These are phyloP conservation scores for Thielaviopsis ethacetica DNA, from an alignment of 2,329 filamentous ascomycete species.

Conservation along the genomic window DNA sequence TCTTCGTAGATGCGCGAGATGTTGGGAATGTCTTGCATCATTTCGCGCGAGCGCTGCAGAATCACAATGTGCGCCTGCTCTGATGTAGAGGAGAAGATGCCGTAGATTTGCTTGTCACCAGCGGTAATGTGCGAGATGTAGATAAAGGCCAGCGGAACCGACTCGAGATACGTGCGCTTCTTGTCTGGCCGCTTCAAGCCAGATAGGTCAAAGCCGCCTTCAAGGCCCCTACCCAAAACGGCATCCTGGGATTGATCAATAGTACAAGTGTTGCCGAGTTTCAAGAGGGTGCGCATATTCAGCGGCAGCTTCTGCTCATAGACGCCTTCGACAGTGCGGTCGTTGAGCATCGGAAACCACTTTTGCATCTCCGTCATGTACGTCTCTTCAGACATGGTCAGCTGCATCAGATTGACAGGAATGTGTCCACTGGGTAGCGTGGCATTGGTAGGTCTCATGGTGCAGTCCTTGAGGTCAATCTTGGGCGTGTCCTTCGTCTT, in stretches of 20 bases:
- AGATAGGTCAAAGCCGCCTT: slow-evolving; percentile 80
- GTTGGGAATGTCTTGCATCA: slow-evolving; percentile 70
- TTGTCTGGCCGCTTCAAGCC: slow-evolving; percentile 55
- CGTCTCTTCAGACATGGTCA: slow-evolving; percentile 74
- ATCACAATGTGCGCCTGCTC: slow-evolving; percentile 74
- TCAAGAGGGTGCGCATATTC: slow-evolving; percentile 70
- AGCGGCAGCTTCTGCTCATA: slow-evolving; percentile 90
- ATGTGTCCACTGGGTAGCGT: slow-evolving; percentile 89
- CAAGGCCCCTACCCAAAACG: slow-evolving; percentile 79
- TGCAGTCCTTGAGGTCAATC: slow-evolving; percentile 61
- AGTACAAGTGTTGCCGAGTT: slow-evolving; percentile 79
- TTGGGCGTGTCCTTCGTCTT: slow-evolving; percentile 77
- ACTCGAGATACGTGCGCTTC: slow-evolving; percentile 53
- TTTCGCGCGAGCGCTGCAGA: slow-evolving; percentile 67
- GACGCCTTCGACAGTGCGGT: slow-evolving; percentile 60
- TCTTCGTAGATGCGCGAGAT: slow-evolving; percentile 78
- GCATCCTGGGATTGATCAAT: slow-evolving; percentile 85
- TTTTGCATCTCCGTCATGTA: slow-evolving; percentile 60
- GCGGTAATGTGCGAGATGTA: slow-evolving; percentile 87
- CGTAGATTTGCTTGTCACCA: slow-evolving; percentile 85
- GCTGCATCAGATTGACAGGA: slow-evolving; percentile 84
- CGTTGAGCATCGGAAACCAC: slow-evolving; percentile 12
- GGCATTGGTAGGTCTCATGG: slow-evolving; percentile 84
- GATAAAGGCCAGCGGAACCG: slow-evolving; percentile 62
- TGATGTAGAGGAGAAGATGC: slow-evolving; percentile 71